A percentile compares a stretch with the other conserved stretches of the same genome.
phyloP scores from a whole-genome alignment of 2,329 filamentous ascomycete species.

The Coleophoma cylindrospora region DNA sequence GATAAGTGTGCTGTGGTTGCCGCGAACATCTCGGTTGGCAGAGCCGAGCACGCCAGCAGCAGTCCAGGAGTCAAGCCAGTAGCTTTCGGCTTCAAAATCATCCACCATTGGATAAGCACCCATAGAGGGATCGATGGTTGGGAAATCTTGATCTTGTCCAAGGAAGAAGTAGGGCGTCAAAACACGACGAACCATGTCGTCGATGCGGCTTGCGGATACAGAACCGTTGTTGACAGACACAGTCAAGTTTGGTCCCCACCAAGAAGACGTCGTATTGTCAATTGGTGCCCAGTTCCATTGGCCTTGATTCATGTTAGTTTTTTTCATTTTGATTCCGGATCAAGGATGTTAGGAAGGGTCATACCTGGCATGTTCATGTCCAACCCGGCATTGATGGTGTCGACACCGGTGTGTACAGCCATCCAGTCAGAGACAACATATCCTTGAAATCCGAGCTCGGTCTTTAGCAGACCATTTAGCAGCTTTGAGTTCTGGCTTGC shows the following conservation, averaged over 20 bases:
- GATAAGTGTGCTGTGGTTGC: constrained; percentile 23
- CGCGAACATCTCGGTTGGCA: constrained; percentile 42
- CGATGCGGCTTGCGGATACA: constrained; percentile 57
- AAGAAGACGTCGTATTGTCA: neutral
- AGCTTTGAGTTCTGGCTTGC: constrained; percentile 41
- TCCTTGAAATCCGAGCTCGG: constrained; percentile 44
- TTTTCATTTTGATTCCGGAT: neutral
- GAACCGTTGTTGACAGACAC: constrained; percentile 58
- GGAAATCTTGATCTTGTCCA: constrained; percentile 42
- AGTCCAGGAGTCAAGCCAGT: constrained; percentile 17
- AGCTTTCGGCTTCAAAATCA: constrained; percentile 41
- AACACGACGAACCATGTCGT: constrained; percentile 63
- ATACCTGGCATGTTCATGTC: constrained; percentile 40
- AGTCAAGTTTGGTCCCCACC: constrained; percentile 22
- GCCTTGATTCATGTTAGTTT: neutral
- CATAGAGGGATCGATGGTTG: constrained; percentile 35
- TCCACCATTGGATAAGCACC: constrained; percentile 27
- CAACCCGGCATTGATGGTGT: constrained; percentile 34
- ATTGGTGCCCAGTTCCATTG: neutral
- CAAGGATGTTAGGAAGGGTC: too few relatives aligned
- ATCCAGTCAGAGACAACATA: constrained; percentile 34
- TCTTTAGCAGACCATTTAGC: constrained; percentile 41
- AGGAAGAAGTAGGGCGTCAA: constrained; percentile 47
- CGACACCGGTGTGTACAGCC: constrained; percentile 37
- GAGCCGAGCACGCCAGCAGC: neutral